These are phyloP conservation scores for Boletus eberwhitei DNA, from an alignment of 768 basidiomycete species.

Conservation along the genomic window DNA sequence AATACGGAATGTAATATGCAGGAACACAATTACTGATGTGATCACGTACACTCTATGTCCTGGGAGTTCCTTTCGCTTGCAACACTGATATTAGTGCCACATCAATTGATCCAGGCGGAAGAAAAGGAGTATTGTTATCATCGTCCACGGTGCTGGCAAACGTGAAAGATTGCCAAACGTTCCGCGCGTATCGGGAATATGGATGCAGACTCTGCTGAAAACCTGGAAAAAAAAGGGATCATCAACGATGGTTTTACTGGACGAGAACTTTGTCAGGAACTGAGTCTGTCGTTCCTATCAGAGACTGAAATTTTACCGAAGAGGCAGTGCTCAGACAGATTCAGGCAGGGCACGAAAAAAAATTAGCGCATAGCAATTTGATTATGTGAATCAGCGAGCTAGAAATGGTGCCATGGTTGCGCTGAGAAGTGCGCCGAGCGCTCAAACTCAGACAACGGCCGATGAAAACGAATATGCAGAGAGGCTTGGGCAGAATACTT, in stretches of 20 bases:
- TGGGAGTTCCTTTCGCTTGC: not conserved
- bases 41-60: not conserved
- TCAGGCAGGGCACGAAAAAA: not conserved
- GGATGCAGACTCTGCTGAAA: not conserved
- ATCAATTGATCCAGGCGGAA: not conserved
- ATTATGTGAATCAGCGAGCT: not conserved
- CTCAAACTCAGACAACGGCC: not conserved
- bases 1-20: not conserved
- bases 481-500: not conserved
- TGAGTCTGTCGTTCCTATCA: conserved; percentile 6
- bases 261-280: not conserved
- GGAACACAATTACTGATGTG: not conserved
- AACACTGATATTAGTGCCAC: not conserved
- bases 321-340: not conserved
- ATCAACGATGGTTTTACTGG: not conserved
- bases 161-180: not conserved
- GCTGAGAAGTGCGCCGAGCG: not conserved
- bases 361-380: not conserved
- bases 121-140: not conserved
- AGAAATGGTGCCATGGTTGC: not conserved
- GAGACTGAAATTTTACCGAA: conserved; percentile 6
- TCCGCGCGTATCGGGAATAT: not conserved
- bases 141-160: not conserved
- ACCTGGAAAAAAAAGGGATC: not conserved
- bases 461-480: not conserved